Evolutionary conservation across 1,139 yeast genomes (phyloP).

Genomic region (Chernovozyma sophiae-reginae): DNA sequence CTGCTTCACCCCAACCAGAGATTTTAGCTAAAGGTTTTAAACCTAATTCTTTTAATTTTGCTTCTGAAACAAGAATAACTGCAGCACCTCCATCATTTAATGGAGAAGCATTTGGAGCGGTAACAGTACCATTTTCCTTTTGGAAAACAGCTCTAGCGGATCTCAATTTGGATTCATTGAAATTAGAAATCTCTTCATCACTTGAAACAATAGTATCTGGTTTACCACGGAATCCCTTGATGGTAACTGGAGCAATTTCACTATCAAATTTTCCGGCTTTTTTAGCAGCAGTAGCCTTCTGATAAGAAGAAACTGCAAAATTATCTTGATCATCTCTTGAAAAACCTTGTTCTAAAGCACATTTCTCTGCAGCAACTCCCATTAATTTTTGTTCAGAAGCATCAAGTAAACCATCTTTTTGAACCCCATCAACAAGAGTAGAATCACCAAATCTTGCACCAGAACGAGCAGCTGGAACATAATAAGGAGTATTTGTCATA

Average conservation of each 20-base stretch:
- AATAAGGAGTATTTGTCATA: conserved; percentile 95
- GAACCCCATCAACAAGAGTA: conserved; percentile 76
- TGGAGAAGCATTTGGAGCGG: conserved; percentile 95
- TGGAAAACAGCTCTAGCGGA: conserved; percentile 91
- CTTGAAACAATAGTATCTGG: conserved; percentile 67
- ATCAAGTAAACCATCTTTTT: conserved; percentile 87
- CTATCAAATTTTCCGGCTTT: conserved; percentile 71
- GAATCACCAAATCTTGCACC: conserved; percentile 90
- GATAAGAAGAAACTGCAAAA: conserved; percentile 64
- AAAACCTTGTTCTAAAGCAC: conserved; percentile 69
- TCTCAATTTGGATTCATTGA: conserved; percentile 71
- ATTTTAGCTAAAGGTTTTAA: conserved; percentile 86
- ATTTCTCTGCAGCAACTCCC: conserved; percentile 97
- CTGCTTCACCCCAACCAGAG: conserved; percentile 97
- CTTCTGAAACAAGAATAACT: conserved; percentile 76
- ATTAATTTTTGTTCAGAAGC: conserved; percentile 82
- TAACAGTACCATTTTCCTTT: conserved; percentile 87
- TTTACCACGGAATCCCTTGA: conserved; percentile 90
- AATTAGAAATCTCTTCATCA: conserved; percentile 73
- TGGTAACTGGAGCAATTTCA: conserved; percentile 83
- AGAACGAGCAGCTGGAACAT: conserved; percentile 75
- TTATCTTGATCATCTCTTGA: conserved; percentile 71
- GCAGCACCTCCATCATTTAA: conserved; percentile 98
- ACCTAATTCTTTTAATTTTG: conserved; percentile 76
- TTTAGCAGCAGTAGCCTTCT: conserved; percentile 77